Base-by-base conservation (phyloP, 192 early-diverging fungal species). In the Lunasporangiospora selenospora region DNA sequence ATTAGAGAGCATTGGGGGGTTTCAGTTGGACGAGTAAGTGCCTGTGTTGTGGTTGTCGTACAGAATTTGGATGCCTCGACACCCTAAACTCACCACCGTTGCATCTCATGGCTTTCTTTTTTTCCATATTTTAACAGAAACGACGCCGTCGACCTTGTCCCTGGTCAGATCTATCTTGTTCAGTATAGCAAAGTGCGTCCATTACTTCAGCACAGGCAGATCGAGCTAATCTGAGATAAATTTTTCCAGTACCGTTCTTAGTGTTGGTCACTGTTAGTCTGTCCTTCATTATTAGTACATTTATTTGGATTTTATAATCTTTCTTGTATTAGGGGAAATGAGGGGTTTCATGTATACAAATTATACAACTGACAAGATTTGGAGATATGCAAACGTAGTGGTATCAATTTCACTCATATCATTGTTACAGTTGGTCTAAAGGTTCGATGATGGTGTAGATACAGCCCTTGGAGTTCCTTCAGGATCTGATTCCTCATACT, bases 91-190 rank as follows among this genome's bases (percentile, higher is more conserved):
- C 33, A 15, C 4, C 41, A 33, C 45, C 30, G 30, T 46, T 34
- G 24, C 23, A 8, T 47, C 8, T 13, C 44, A 33, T 5, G 34
- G 18, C 34, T 31, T 31, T 1, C 27, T 19, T 54, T 57, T 23
- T 50, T 34, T 40, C 9, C 3, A 43, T 26, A 7, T 48, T 12
- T 21, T 23, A 13, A 7, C 40, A 53, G 75, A 30, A 64, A 58
- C 30, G 77, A 83, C 24, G 66, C 63, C 10, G 51, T 80, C 37
- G 41, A 53, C 1, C 53, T 84, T 46, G 53, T 52, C 10, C 34
- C 44, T 27, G 67, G 75, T 40, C 79, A 86, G 27, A 83, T 85
- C 19, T 86, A 83, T 53, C 75, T 89, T 26, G 49, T 89, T 33
- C 75, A 75, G 26, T 89, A 89, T 50, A 75, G 75, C 23, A 50